Base-by-base conservation (phyloP, 345 rosid genomes). In the Xanthoceras sorbifolium region DNA sequence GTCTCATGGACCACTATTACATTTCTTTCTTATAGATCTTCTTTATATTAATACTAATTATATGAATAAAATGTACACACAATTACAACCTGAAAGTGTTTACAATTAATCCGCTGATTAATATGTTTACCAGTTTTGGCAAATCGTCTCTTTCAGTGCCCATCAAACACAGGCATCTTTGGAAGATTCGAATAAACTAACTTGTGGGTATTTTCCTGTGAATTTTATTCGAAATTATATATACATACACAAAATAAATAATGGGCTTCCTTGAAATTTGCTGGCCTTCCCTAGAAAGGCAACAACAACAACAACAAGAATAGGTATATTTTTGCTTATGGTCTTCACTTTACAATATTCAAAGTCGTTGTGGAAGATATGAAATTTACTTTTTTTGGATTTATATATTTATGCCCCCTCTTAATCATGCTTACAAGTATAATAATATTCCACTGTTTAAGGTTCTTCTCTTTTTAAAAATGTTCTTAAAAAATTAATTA, bases 321-420 rank as follows among this genome's bases (percentile, higher is more conserved):
- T 32, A 59, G 31, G 72, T 74, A 61, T 79, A 73, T 65, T 70
- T 76, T 70, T 76, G 55, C 28, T 59, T 26, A 22, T 64, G 68
- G 70, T 78, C 76, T 68, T 64, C 65, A 5, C 34, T 78, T 76
- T 76, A 69, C 17, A 64, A 31, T 77, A 76, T 74, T 73, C 65
- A 73, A 76, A 66, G 57, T 23, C 50, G 59, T 63, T 62, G 44
- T 20, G 17, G 52, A 25, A 48, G 78, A 77, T 73, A 67, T 73
- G 80, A 40, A 40, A 10, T 34, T 67, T 61, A 14, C 64, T 77
- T 76, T 72, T 63, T 67, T 11, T 11, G 67, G 57, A 64, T 66
- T 31, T 64, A 50, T 81, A 7, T 76, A 59, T 44, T 28, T 28
- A 22, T 67, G 42, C 42, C 38, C 5, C 34, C n/a, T 31, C 71